Evolutionary conservation across 805 yeast genomes (phyloP).

Genomic region (Starmerella floricola): DNA sequence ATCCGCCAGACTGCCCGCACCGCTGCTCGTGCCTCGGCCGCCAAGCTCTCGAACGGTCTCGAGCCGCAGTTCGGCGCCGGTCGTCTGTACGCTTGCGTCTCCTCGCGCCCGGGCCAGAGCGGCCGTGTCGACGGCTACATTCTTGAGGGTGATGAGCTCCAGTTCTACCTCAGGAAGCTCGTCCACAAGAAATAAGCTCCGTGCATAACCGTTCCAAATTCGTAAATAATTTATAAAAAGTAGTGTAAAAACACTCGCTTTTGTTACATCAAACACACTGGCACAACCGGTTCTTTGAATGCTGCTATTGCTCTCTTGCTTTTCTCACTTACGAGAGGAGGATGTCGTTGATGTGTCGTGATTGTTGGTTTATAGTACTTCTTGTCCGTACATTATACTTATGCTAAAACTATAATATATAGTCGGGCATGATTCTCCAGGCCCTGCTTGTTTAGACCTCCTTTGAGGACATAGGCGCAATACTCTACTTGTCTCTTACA

Average conservation of each 20-base stretch:
- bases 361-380: too few species aligned
- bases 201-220: background rate
- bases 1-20: conserved; percentile 64
- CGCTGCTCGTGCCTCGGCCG: conserved; percentile 61
- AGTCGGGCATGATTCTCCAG: too few species aligned
- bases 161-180: conserved; percentile 99
- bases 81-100: conserved; percentile 95
- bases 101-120: conserved; percentile 99
- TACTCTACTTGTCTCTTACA: too few species aligned
- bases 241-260: background rate
- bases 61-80: conserved; percentile 97
- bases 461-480: too few species aligned
- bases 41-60: conserved; percentile 82
- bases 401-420: too few species aligned
- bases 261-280: too few species aligned
- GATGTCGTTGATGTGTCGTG: too few species aligned
- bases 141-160: conserved; percentile 99
- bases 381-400: too few species aligned
- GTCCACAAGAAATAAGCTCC: conserved; percentile 80
- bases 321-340: too few species aligned
- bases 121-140: conserved; percentile 99
- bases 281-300: too few species aligned
- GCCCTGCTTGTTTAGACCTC: too few species aligned
- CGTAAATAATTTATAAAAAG: conserved; percentile 14
- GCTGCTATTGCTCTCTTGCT: too few species aligned